phyloP scores from a whole-genome alignment of 768 basidiomycete genomes.

The Boletus sp. region DNA sequence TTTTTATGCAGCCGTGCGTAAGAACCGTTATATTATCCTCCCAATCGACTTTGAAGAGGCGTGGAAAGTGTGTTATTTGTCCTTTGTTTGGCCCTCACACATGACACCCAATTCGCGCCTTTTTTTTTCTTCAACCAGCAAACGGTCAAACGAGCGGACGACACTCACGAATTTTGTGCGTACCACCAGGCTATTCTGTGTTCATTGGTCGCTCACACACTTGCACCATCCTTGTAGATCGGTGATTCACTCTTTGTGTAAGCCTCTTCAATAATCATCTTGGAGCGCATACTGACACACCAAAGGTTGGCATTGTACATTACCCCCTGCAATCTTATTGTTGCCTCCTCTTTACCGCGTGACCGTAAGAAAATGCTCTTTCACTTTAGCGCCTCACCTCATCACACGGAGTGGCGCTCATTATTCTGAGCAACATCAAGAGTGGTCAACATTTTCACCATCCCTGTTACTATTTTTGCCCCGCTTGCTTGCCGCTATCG shows the following conservation, averaged over 20 bases:
- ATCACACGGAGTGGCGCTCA: slow-evolving; percentile 69
- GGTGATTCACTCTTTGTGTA: slow-evolving; percentile 31
- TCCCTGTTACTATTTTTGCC: slow-evolving; percentile 41
- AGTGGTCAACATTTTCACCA: slow-evolving; percentile 24
- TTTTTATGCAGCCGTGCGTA: slow-evolving; percentile 67
- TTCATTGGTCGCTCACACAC: slow-evolving; percentile 5
- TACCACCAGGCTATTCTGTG: slow-evolving; percentile 22
- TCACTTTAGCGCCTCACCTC: slow-evolving; percentile 86
- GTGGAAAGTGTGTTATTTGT: slow-evolving; percentile 90
- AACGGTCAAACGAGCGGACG: slow-evolving; percentile 94
- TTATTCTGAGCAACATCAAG: slow-evolving; percentile 77
- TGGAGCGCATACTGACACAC: slow-evolving; percentile 14
- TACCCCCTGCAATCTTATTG: slow-evolving; percentile 33
- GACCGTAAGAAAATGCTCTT: slow-evolving; percentile 43
- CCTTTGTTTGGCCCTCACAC: slow-evolving; percentile 38
- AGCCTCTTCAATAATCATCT: slow-evolving; percentile 35
- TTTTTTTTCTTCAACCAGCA: slow-evolving; percentile 56
- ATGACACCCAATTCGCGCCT: slow-evolving; percentile 32
- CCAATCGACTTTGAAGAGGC: slow-evolving; percentile 98
- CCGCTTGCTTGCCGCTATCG: slow-evolving; percentile 30
- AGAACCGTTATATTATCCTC: slow-evolving; percentile 96
- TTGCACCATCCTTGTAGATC: slow-evolving; percentile 31
- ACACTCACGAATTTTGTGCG: slow-evolving; percentile 95
- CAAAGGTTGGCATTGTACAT: slow-evolving; percentile 33
- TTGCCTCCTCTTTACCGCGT: slow-evolving; percentile 7